Conservation (phyloP, 345 rosid genomes). For the Orychophragmus violaceus region DNA sequence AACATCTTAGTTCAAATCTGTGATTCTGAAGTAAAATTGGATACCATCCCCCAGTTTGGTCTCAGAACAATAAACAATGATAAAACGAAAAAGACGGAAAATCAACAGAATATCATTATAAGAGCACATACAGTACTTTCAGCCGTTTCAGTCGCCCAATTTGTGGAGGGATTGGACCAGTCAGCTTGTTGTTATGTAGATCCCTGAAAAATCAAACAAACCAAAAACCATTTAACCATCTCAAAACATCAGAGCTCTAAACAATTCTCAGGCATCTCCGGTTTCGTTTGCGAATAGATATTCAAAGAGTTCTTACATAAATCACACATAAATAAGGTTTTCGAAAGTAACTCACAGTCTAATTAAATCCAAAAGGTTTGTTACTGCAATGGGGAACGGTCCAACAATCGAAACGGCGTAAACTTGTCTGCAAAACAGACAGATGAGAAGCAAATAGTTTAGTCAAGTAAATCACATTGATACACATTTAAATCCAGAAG, state of each 20-base stretch:
- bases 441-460: background rate
- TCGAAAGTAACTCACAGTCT: slow-evolving; percentile 54
- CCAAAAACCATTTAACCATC: background rate
- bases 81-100: background rate
- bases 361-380: slow-evolving; percentile 84
- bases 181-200: slow-evolving; percentile 89
- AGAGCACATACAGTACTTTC: slow-evolving; percentile 52
- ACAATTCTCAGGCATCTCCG: background rate
- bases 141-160: slow-evolving; percentile 84
- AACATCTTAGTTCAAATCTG: background rate
- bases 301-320: background rate
- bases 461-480: background rate
- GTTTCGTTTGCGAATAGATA: background rate
- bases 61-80: background rate
- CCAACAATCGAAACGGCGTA: slow-evolving; percentile 96
- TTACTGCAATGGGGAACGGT: slow-evolving; percentile 94
- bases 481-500: background rate
- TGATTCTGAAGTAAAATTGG: background rate
- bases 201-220: slow-evolving; percentile 49
- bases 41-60: background rate
- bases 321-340: background rate
- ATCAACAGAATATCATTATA: background rate
- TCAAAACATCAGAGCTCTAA: background rate
- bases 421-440: slow-evolving; percentile 62
- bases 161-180: slow-evolving; percentile 97